Evolutionary conservation across 495 filamentous ascomycete species (phyloP), one percentile per base, ranked within the genome.

Genomic region (Aspergillus carlsbadensis): DNA sequence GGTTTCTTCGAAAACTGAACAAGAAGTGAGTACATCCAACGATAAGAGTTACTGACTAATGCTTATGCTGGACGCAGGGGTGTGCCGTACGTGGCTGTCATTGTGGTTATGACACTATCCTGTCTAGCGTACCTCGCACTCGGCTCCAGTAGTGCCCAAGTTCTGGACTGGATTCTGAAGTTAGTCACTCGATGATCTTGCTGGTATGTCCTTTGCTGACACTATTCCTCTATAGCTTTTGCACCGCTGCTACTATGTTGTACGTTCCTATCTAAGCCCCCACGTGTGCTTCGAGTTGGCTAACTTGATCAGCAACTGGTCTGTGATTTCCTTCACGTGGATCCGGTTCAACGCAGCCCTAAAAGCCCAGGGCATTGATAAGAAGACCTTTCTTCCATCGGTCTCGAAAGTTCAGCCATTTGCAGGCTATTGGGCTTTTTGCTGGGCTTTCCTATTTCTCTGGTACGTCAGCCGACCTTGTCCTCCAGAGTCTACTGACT

Each of bases 161-260:
- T 47, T 5, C 10, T 47, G 14, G 18, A 47, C 7, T 47, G 44
- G 44, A 47, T 47, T 33, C 26, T 47, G 2, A 47, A 47, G 44
- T 47, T 11, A 14, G 44, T 15, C 21, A 3, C 13, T 10, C 17
- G 24, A 7, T n/a, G 6, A 33, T 5, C 44, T 5, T 47, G 5
- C 2, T 33, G 10, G 11, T 18, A 2, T n/a, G 17, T 4, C 1
- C 33, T 18, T 29, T 18, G 10, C 43, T 31, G 15, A 45, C 43
- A 26, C 33, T 18, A 6, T 34, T 14, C 29, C n/a, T 45, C 11
- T n/a, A 10, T 47, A 47, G 44, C 13, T 47, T 47, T 29, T 47
- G 44, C n/a, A 47, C 44, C 8, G 44, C 44, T 34, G 44, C 44
- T 34, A 47, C 44, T 10, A 47, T 47, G 44, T 47, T 47, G 44